Evolutionary conservation across 2,329 filamentous ascomycete genomes (phyloP), one percentile per base, ranked within the genome.

Genomic region (Plenodomus lindquistii): DNA sequence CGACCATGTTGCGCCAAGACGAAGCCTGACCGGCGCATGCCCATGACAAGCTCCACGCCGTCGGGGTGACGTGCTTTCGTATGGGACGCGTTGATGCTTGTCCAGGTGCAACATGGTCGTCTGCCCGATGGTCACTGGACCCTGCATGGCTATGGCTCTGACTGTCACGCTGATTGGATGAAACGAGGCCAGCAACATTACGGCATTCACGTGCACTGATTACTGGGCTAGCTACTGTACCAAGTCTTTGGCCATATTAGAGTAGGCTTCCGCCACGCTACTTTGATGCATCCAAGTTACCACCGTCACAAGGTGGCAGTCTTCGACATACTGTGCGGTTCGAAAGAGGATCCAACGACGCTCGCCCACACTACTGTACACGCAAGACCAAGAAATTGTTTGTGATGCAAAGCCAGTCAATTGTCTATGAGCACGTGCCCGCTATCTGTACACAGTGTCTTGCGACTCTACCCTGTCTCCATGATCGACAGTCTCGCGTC

Each of bases 351-450:
- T 31, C 27, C 27, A 4, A 31, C 15, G 27, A 13, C 27, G 6
- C 27, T 11, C 27, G 15, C 15, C 18, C 39, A 29, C 27, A 19
- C 2, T 19, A n/a, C n/a, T 29, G 24, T 21, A 11, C 27, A 31
- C 27, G 10, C 15, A 4, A 13, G 6, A 8, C 11, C 27, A 31
- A 15, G 15, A 13, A 31, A 4, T 8, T 8, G 27, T 38, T 37
- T 43, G 37, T 53, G 18, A 45, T 52, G 47, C 51, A 55, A 55
- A 53, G 60, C 57, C 60, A 52, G 49, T 69, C 52, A 50, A 65
- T 69, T 69, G 65, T 71, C 67, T 69, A 70, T 56, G 53, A 63
- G 55, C 66, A 67, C 60, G 65, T 60, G 44, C 57, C 60, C 55
- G 50, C 63, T 69, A 69, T 54, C 62, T 69, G 54, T 68, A 69